phyloP scores from a whole-genome alignment of 2,329 filamentous ascomycete species.

The Cryphonectria parasitica region DNA sequence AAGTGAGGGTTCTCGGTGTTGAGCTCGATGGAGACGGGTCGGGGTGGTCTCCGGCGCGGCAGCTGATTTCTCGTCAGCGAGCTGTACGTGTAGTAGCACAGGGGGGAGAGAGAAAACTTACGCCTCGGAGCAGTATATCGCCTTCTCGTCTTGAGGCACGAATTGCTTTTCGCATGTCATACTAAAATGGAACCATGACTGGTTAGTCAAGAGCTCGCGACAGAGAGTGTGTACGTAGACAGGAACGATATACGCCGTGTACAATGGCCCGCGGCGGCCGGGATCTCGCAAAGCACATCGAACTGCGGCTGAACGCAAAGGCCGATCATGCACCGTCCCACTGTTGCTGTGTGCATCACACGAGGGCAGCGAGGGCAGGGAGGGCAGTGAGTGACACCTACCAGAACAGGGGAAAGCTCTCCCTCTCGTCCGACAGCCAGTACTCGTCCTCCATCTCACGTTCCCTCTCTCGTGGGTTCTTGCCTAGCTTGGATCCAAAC shows the following conservation, averaged over 20 bases:
- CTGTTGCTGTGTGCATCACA: not conserved
- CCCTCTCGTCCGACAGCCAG: conserved; percentile 57
- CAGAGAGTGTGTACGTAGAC: conserved; percentile 33
- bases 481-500: conserved; percentile 49
- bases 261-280: not conserved
- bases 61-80: conserved; percentile 44
- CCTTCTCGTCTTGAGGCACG: conserved; percentile 58
- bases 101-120: conserved; percentile 43
- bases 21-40: conserved; percentile 37
- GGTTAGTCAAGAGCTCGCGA: conserved; percentile 35
- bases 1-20: conserved; percentile 30
- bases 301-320: not conserved
- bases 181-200: conserved; percentile 42
- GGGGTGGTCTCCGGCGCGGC: conserved; percentile 57
- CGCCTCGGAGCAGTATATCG: conserved; percentile 67
- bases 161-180: conserved; percentile 72
- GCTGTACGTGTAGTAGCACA: conserved; percentile 20
- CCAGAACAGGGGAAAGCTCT: conserved; percentile 69
- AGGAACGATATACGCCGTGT: conserved; percentile 37
- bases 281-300: conserved; percentile 1
- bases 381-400: conserved; percentile 44
- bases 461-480: conserved; percentile 55
- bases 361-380: conserved; percentile 5
- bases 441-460: conserved; percentile 53
- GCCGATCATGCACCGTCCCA: conserved; percentile 38